These are phyloP conservation scores for Cryptosporidium felis DNA, from an alignment of 169 alveolate genomes.

Conservation along the genomic window DNA sequence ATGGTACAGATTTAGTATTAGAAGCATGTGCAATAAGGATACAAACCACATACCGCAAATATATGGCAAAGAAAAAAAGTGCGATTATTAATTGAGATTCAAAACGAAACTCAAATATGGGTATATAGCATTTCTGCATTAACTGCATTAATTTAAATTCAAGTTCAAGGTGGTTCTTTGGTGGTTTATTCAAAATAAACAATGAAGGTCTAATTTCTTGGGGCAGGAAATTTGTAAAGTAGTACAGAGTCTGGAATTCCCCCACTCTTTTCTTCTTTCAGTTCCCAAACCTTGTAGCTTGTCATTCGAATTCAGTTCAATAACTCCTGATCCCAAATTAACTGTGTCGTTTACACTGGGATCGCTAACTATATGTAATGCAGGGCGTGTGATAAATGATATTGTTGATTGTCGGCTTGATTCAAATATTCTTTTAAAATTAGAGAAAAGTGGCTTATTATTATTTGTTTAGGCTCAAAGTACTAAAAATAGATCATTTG, in stretches of 20 bases:
- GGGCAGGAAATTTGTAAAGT: too few relatives aligned
- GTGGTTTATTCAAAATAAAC: too few relatives aligned
- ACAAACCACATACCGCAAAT: constrained; percentile 44
- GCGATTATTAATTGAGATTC: not conserved
- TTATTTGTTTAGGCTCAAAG: constrained; percentile 84
- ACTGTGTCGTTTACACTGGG: constrained; percentile 36
- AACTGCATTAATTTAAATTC: too few relatives aligned
- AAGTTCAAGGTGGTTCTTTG: too few relatives aligned
- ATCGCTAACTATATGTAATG: constrained; percentile 64
- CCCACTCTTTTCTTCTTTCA: not conserved
- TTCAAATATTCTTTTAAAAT: constrained; percentile 10
- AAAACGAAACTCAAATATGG: too few relatives aligned
- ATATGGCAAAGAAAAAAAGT: constrained; percentile 1
- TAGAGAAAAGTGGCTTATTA: too few relatives aligned
- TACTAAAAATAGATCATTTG: constrained; percentile 92
- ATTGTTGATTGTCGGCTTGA: constrained; percentile 81
- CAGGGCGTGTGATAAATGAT: constrained; percentile 84
- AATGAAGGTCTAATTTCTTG: too few relatives aligned
- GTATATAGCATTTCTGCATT: too few relatives aligned
- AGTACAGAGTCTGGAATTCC: too few relatives aligned
- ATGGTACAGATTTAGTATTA: constrained; percentile 50
- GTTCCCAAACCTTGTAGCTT: not conserved
- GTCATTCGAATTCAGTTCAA: not conserved
- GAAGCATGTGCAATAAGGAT: constrained; percentile 69
- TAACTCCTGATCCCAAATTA: not conserved